These are phyloP conservation scores for Irpex sp. DNA, from an alignment of 1,284 basidiomycete genomes.

Conservation along the genomic window DNA sequence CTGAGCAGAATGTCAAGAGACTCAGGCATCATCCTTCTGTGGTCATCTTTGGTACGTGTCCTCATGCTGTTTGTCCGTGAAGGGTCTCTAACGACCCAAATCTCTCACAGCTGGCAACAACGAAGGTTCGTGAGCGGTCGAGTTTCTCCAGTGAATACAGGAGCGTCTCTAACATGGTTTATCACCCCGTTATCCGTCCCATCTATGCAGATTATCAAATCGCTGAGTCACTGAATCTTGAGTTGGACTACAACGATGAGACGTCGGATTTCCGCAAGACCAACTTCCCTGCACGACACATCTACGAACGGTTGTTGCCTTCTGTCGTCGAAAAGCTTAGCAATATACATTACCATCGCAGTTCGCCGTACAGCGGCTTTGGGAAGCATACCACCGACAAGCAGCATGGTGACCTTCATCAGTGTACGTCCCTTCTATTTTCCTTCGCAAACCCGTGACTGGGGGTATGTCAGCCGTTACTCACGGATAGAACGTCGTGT, in stretches of 20 bases:
- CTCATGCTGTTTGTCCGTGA: background rate
- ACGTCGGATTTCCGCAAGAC: constrained; percentile 78
- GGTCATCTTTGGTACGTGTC: constrained; percentile 71
- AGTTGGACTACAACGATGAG: constrained; percentile 81
- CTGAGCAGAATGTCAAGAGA: constrained; percentile 69
- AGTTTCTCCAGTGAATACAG: background rate
- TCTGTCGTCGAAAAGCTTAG: constrained; percentile 62
- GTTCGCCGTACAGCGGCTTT: constrained; percentile 82
- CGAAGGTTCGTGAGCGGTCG: constrained; percentile 49
- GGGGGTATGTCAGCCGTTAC: background rate
- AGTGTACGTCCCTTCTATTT: constrained; percentile 49
- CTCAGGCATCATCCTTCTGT: constrained; percentile 76
- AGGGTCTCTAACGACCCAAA: background rate
- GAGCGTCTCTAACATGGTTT: background rate
- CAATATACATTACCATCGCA: constrained; percentile 77
- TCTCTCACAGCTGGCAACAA: constrained; percentile 79
- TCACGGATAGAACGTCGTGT: background rate
- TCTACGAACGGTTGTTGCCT: constrained; percentile 83
- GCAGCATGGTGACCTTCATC: constrained; percentile 82
- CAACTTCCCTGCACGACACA: constrained; percentile 82
- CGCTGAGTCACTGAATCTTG: constrained; percentile 73
- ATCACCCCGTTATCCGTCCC: background rate
- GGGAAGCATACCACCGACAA: constrained; percentile 72
- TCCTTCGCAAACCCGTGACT: constrained; percentile 1
- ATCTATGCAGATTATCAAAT: constrained; percentile 64